Percentiles rank a stretch among this genome's conserved stretches.
These are phyloP conservation scores for Puccinia hordei DNA, from an alignment of 1,284 basidiomycete species.

Conservation along the genomic window DNA sequence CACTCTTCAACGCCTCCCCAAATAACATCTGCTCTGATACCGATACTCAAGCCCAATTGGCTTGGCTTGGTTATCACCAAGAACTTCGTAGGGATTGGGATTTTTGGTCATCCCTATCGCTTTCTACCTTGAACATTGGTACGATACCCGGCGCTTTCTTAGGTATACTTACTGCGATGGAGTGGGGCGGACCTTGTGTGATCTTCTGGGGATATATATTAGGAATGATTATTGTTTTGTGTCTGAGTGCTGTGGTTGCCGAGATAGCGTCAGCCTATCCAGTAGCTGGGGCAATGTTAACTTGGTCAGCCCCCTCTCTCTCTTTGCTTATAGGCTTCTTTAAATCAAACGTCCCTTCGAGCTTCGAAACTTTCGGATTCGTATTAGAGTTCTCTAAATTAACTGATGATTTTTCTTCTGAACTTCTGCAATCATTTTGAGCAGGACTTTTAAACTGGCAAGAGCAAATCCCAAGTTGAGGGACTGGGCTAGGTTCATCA, in stretches of 20 bases:
- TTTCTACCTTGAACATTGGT: constrained; percentile 47
- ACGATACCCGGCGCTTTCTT: constrained; percentile 44
- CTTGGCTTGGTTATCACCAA: constrained; percentile 48
- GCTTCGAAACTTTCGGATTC: no score
- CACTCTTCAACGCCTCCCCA: background rate
- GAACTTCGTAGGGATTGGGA: constrained; percentile 50
- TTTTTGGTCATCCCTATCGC: constrained; percentile 41
- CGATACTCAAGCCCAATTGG: constrained; percentile 44
- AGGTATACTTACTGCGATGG: constrained; percentile 30
- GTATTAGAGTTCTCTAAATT: no score
- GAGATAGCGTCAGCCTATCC: constrained; percentile 47
- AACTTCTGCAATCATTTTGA: no score
- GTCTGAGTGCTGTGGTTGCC: constrained; percentile 41
- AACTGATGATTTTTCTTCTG: background rate
- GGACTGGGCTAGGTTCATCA: constrained; percentile 47
- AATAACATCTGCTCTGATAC: constrained; percentile 14
- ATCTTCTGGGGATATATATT: constrained; percentile 46
- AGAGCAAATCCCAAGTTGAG: constrained; percentile 40
- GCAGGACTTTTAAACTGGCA: constrained; percentile 46
- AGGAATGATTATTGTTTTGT: constrained; percentile 44
- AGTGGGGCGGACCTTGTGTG: constrained; percentile 44
- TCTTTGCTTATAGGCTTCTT: no score
- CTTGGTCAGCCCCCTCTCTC: constrained; percentile 24
- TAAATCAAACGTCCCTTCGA: no score
- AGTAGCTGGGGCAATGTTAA: constrained; percentile 45